phyloP scores from a whole-genome alignment of 2,329 filamentous ascomycete species.

The Alternaria conjuncta region DNA sequence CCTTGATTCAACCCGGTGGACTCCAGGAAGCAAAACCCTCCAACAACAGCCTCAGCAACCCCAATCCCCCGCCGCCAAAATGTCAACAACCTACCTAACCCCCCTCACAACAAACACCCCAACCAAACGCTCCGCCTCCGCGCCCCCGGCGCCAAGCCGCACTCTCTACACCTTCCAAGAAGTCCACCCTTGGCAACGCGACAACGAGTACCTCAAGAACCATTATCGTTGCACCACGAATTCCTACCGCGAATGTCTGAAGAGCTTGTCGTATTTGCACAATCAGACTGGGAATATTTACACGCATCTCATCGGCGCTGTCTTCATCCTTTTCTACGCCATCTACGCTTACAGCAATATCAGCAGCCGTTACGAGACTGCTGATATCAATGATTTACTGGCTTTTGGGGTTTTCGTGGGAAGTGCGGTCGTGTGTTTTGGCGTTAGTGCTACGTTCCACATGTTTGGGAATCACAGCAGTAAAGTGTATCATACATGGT shows the following conservation, averaged over 20 bases:
- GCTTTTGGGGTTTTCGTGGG: constrained; percentile 8
- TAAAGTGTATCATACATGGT: constrained; percentile 7
- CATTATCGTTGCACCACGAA: constrained; percentile 2
- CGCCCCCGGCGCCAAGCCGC: constrained; percentile 18
- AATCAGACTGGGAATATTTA: constrained; percentile 11
- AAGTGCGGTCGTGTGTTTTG: constrained; percentile 1
- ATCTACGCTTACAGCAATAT: not conserved
- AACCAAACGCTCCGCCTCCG: not conserved
- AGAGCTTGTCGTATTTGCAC: constrained; percentile 6
- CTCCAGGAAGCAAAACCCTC: not conserved
- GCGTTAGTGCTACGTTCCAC: constrained; percentile 9
- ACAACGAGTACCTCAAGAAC: constrained; percentile 7
- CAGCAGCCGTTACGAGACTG: not conserved
- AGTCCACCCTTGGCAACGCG: constrained; percentile 11
- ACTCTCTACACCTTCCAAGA: constrained; percentile 9
- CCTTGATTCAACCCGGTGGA: not conserved
- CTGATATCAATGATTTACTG: constrained; percentile 1
- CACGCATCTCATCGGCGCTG: constrained; percentile 4
- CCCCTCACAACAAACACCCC: not conserved
- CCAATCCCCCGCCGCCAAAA: not conserved
- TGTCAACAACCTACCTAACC: not conserved
- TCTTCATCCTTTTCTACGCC: not conserved
- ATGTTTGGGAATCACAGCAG: constrained; percentile 2
- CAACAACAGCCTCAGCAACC: not conserved
- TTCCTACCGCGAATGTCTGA: constrained; percentile 7